Conservation (phyloP, 2,329 filamentous ascomycete genomes). For the Penicillium sp. region DNA sequence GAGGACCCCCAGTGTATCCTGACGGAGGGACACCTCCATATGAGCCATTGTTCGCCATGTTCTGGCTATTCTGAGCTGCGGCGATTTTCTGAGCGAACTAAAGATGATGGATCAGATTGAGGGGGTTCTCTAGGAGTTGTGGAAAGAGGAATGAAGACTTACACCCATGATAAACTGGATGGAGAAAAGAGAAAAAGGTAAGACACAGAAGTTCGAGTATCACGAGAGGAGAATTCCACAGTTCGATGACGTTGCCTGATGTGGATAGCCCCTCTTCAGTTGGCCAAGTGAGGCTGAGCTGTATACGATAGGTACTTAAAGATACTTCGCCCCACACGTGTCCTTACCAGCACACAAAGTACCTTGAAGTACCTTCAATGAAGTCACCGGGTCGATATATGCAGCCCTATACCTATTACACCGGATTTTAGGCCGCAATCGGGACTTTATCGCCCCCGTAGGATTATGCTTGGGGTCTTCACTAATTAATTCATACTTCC, state of each 20-base stretch:
- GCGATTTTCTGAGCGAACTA: slow-evolving; percentile 44
- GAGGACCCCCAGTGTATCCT: slow-evolving; percentile 41
- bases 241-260: slow-evolving; percentile 7
- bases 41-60: slow-evolving; percentile 25
- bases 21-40: slow-evolving; percentile 37
- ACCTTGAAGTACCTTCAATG: background rate
- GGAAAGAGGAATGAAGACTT: background rate
- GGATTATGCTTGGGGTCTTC: background rate
- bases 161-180: slow-evolving; percentile 6
- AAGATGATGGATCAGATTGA: slow-evolving; percentile 2
- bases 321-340: background rate
- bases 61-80: slow-evolving; percentile 32
- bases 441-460: too few species aligned
- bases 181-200: background rate
- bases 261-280: slow-evolving; percentile 6
- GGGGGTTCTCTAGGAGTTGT: background rate
- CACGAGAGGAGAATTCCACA: slow-evolving; percentile 1
- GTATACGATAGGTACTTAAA: background rate
- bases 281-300: slow-evolving; percentile 5
- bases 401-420: background rate
- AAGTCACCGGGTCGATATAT: background rate
- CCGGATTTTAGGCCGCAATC: too few species aligned
- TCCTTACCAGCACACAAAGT: background rate
- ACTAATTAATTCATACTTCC: background rate
- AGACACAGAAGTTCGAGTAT: background rate